A percentile compares a stretch with the other conserved stretches of the same genome.
Evolutionary conservation across 108 stramenopile genomes (phyloP).

Genomic region (Pseudonitzschia pungens): DNA sequence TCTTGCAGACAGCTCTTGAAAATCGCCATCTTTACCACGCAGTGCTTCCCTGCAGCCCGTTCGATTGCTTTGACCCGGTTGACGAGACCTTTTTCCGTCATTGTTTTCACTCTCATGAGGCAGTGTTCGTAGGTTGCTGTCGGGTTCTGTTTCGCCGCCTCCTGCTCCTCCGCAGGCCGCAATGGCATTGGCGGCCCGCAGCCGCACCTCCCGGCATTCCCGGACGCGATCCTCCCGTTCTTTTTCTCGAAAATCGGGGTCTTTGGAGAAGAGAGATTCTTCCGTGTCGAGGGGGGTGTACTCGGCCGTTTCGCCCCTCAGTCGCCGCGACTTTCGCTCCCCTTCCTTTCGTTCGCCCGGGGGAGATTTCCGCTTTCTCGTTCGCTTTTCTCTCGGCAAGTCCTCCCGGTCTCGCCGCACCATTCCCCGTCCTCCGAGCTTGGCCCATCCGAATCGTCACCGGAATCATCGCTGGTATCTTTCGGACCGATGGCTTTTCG

Average conservation of each 20-base stretch:
- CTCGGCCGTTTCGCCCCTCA: slow-evolving; percentile 10
- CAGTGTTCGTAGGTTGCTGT: slow-evolving; percentile 91
- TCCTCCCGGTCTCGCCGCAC: neutral
- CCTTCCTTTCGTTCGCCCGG: slow-evolving; percentile 5
- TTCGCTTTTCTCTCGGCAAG: neutral
- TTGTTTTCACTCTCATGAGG: slow-evolving; percentile 73
- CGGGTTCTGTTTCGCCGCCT: slow-evolving; percentile 68
- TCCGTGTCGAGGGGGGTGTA: slow-evolving; percentile 1
- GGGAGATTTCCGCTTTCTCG: slow-evolving; percentile 16
- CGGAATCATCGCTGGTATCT: neutral
- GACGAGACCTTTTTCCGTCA: slow-evolving; percentile 73
- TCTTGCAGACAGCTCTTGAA: slow-evolving; percentile 88
- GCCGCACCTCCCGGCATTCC: slow-evolving; percentile 72
- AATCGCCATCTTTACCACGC: slow-evolving; percentile 90
- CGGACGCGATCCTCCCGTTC: slow-evolving; percentile 47
- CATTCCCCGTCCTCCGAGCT: slow-evolving; percentile 1
- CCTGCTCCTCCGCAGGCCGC: slow-evolving; percentile 17
- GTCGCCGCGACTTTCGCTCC: slow-evolving; percentile 2
- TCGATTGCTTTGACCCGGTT: slow-evolving; percentile 83
- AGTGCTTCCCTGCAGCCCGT: slow-evolving; percentile 85
- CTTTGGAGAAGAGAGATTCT: slow-evolving; percentile 1
- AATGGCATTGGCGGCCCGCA: slow-evolving; percentile 52
- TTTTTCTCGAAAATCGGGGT: slow-evolving; percentile 25
- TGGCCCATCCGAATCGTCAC: neutral
- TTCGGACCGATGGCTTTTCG: neutral